A percentile compares a stretch with the other conserved stretches of the same genome.
phyloP scores from a whole-genome alignment of 345 rosid genomes.

The Sonneratia alba region DNA sequence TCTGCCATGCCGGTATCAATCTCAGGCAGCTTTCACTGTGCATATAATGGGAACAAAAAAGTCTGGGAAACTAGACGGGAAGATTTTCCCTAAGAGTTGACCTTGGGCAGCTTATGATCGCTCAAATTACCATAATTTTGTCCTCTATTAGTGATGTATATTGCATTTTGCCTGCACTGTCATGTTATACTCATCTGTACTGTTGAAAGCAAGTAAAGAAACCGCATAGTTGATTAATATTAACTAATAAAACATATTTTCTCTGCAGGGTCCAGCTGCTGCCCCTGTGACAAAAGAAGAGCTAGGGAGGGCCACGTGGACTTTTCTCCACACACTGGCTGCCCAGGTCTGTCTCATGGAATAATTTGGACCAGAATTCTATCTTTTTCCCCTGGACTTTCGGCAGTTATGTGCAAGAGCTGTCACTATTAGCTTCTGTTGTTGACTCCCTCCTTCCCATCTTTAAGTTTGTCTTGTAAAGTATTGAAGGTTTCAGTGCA shows the following conservation, averaged over 20 bases:
- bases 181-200: neutral
- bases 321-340: conserved; percentile 87
- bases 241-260: neutral
- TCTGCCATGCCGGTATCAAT: neutral
- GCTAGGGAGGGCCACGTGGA: conserved; percentile 94
- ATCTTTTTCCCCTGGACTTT: neutral
- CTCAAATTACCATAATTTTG: neutral
- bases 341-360: conserved; percentile 52
- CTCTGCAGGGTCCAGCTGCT: conserved; percentile 35
- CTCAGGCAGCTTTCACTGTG: neutral
- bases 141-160: neutral
- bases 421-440: neutral
- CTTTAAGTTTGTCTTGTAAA: neutral
- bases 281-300: conserved; percentile 88
- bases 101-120: neutral
- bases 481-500: neutral
- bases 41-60: neutral
- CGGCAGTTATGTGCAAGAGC: neutral
- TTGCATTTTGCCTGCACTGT: neutral
- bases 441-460: neutral
- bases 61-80: neutral
- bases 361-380: neutral
- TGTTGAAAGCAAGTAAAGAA: neutral
- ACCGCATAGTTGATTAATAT: neutral
- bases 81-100: neutral